Percentiles rank a stretch among this genome's conserved stretches.
Conservation (phyloP, 164 flowering plant species). For the Buxus sempervirens region DNA sequence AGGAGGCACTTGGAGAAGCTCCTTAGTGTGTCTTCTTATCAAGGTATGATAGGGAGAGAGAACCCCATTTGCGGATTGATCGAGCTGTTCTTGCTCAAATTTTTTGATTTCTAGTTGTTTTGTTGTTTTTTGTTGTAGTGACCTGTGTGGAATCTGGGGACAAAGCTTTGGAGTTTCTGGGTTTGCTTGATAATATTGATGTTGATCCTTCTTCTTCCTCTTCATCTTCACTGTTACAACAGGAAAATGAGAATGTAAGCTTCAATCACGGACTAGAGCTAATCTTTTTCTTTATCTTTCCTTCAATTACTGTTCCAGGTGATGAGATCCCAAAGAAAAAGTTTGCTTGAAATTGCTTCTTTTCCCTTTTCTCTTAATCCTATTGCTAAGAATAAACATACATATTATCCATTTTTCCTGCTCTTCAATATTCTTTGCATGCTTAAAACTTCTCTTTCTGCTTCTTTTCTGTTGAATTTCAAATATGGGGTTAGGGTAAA, state of each 20-base stretch:
- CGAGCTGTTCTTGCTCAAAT: neutral
- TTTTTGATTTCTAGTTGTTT: neutral
- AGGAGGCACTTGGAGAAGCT: constrained; percentile 51
- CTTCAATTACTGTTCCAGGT: neutral
- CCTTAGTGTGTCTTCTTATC: constrained; percentile 46
- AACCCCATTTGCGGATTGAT: neutral
- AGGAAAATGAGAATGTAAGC: constrained; percentile 9
- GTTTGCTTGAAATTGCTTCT: too few species aligned
- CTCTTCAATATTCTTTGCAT: too few species aligned
- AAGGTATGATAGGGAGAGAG: constrained; percentile 18
- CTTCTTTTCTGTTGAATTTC: neutral
- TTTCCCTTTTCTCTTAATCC: too few species aligned
- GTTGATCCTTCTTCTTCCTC: constrained; percentile 12
- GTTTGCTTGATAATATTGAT: constrained; percentile 30
- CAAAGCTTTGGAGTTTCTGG: constrained; percentile 56
- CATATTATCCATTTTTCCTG: too few species aligned
- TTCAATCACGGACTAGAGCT: neutral
- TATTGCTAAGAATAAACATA: too few species aligned
- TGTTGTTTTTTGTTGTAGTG: constrained; percentile 25
- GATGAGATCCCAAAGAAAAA: too few species aligned
- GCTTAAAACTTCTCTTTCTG: too few species aligned
- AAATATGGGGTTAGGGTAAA: neutral
- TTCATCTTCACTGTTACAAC: constrained; percentile 7
- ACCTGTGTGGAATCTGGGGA: constrained; percentile 62
- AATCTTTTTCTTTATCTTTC: neutral